Evolutionary conservation across 2,329 filamentous ascomycete species (phyloP).

Genomic region (Didymella lethalis): DNA sequence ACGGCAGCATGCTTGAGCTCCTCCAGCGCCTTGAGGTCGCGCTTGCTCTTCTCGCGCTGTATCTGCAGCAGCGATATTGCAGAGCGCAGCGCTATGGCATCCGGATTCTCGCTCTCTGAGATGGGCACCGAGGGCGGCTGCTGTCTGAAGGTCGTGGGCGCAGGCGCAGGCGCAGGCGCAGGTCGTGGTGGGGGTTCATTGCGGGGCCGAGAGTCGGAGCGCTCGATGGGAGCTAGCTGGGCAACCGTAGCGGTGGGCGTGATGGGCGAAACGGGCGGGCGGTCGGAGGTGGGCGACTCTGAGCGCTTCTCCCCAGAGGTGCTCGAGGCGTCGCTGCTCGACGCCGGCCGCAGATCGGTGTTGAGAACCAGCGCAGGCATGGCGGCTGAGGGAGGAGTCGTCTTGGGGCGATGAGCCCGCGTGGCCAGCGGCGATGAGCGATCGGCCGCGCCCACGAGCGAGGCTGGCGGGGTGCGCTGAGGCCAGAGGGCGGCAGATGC

Average conservation of each 20-base stretch:
- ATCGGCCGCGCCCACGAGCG: conserved; percentile 12
- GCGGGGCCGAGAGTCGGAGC: conserved; percentile 36
- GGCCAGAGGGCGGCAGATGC: conserved; percentile 8
- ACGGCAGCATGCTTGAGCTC: conserved; percentile 75
- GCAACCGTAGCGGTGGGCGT: conserved; percentile 49
- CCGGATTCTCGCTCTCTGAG: conserved; percentile 70
- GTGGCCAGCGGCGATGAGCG: not conserved
- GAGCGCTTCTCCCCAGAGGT: conserved; percentile 35
- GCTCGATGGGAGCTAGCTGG: conserved; percentile 45
- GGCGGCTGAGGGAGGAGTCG: conserved; percentile 36
- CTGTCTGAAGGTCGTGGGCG: conserved; percentile 48
- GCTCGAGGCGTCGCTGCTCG: conserved; percentile 39
- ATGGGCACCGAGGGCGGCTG: conserved; percentile 57
- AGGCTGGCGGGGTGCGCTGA: conserved; percentile 12
- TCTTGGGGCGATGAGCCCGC: conserved; percentile 29
- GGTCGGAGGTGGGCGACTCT: conserved; percentile 44
- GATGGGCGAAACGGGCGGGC: conserved; percentile 52
- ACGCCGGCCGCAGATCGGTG: conserved; percentile 36
- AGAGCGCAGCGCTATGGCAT: conserved; percentile 84
- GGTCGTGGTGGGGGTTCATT: conserved; percentile 38
- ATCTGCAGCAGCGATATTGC: conserved; percentile 88
- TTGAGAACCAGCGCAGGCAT: conserved; percentile 51
- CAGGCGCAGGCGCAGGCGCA: conserved; percentile 9
- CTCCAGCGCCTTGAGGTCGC: conserved; percentile 76
- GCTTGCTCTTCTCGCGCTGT: conserved; percentile 78